Evolutionary conservation across 2,329 filamentous ascomycete species (phyloP).

Genomic region (Trichophyton rubrum): DNA sequence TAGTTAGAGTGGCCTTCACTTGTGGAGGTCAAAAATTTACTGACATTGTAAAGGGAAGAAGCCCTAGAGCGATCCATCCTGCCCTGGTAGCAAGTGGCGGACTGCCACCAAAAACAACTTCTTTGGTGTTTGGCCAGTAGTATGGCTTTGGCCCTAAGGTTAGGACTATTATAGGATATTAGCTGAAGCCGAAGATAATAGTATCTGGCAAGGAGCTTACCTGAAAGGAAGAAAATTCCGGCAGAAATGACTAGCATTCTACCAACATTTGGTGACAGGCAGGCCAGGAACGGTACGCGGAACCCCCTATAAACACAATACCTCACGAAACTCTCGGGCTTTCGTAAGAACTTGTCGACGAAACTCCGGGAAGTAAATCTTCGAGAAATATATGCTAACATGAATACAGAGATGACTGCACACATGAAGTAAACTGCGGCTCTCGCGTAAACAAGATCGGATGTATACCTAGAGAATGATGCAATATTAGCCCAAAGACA

Average conservation of each 20-base stretch:
- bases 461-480: slow-evolving; percentile 35
- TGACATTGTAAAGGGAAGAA: slow-evolving; percentile 41
- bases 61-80: slow-evolving; percentile 42
- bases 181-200: not conserved
- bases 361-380: not conserved
- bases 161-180: slow-evolving; percentile 26
- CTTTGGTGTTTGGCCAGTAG: slow-evolving; percentile 41
- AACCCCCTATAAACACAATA: not conserved
- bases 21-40: slow-evolving; percentile 6
- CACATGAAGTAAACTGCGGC: slow-evolving; percentile 44
- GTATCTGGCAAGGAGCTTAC: not conserved
- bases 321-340: not conserved
- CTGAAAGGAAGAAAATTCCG: not conserved
- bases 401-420: slow-evolving; percentile 37
- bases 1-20: not conserved
- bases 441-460: slow-evolving; percentile 43
- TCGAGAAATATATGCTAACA: slow-evolving; percentile 28
- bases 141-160: slow-evolving; percentile 41
- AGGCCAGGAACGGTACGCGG: not conserved
- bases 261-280: not conserved
- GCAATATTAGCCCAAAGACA: not conserved
- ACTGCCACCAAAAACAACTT: slow-evolving; percentile 36
- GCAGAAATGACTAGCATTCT: not conserved
- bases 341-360: not conserved
- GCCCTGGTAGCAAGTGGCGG: slow-evolving; percentile 43